Base-by-base conservation (phyloP, 2,329 filamentous ascomycete genomes). In the Nannizziopsis arthrosporioides region DNA sequence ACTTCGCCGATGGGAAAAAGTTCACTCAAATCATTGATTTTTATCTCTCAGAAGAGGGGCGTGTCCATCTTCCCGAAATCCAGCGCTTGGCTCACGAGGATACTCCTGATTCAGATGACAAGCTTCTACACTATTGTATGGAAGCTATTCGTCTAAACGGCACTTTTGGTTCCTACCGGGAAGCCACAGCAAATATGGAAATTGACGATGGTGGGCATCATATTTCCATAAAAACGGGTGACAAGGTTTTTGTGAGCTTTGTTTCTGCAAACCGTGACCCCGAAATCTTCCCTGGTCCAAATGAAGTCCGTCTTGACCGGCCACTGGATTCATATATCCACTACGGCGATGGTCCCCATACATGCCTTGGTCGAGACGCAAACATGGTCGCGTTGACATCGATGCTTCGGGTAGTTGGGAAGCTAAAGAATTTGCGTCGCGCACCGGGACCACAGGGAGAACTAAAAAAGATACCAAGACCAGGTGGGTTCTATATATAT, bases 121-220 rank as follows among this genome's bases (percentile, higher is more conserved):
- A 54, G 17, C 51, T 59, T 8, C 47, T 55, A 17, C 53, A 56
- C 42, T 59, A 58, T 37, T 55, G 58, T 36, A 57, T 57, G 35
- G 58, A 60, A 37, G 55, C 52, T 31, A 59, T 56, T 42, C 53
- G 59, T 27, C 46, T 59, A 8, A 57, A 54, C 40, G 55, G 53
- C 84, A 80, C 12, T 74, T 84, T 48, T 80, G 84, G 35, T 70
- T 89, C 53, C 30, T 49, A 11, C 64, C 70, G 53, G 62, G 68
- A 39, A 68, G 62, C 17, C 52, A 69, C 36, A 64, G 68, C 11
- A 49, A 69, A 11, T 61, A 64, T 4, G 61, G 59, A n/a, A 54
- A 41, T 53, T 60, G 1, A 60, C 54, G 12, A 64, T 64, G 44
- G 51, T 72, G 7, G 68, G 67, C 46, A 68, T 64, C 18, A 64